Percentiles rank a stretch among this genome's conserved stretches.
These are phyloP conservation scores for Ogataea nitratoaversa DNA, from an alignment of 805 yeast species.

Conservation along the genomic window DNA sequence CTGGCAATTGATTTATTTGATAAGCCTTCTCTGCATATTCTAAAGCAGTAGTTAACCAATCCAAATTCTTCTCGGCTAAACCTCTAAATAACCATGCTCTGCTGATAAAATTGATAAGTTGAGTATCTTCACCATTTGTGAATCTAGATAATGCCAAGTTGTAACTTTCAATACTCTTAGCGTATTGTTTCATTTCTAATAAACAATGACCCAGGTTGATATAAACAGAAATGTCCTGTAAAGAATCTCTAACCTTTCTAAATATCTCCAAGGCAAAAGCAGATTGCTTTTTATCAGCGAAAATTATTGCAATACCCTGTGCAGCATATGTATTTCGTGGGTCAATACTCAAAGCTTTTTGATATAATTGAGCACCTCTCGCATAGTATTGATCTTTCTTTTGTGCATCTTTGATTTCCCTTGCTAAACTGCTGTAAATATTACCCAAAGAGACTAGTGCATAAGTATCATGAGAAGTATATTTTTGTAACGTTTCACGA, in stretches of 20 bases:
- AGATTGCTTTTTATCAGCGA: constrained; percentile 77
- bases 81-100: constrained; percentile 88
- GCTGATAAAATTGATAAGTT: constrained; percentile 68
- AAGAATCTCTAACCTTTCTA: constrained; percentile 83
- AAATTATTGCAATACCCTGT: constrained; percentile 91
- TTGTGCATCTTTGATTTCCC: constrained; percentile 60
- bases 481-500: constrained; percentile 76
- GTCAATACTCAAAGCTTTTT: constrained; percentile 83
- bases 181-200: constrained; percentile 73
- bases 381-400: constrained; percentile 71
- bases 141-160: constrained; percentile 71
- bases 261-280: constrained; percentile 80
- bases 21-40: constrained; percentile 59
- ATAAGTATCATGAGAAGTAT: constrained; percentile 83
- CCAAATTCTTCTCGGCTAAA: constrained; percentile 56
- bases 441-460: constrained; percentile 89
- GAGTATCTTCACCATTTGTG: constrained; percentile 59
- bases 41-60: constrained; percentile 57
- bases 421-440: constrained; percentile 75
- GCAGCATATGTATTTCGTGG: constrained; percentile 91
- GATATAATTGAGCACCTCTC: constrained; percentile 88
- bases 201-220: constrained; percentile 86
- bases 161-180: constrained; percentile 85
- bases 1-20: constrained; percentile 35
- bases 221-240: constrained; percentile 77